phyloP scores from a whole-genome alignment of 148 eudicot species.

The Vaccinium myrtillus region DNA sequence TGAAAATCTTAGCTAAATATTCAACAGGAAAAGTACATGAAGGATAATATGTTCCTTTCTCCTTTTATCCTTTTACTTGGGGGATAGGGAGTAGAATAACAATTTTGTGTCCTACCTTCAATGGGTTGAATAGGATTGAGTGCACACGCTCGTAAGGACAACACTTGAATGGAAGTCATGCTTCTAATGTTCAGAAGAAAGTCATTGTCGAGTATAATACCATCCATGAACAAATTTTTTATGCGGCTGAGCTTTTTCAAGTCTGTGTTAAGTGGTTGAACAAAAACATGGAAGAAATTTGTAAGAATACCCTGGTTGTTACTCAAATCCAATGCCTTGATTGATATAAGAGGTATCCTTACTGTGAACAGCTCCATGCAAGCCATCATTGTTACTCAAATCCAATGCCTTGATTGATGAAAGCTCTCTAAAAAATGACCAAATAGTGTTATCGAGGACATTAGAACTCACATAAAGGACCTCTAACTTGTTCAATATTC shows the following conservation, averaged over 20 bases:
- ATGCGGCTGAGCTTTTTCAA: background rate
- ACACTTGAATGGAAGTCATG: background rate
- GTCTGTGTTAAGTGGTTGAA: background rate
- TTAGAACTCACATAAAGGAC: background rate
- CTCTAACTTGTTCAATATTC: background rate
- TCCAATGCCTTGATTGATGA: background rate
- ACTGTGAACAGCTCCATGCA: background rate
- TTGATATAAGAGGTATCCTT: background rate
- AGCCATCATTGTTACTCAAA: background rate
- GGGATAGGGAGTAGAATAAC: background rate
- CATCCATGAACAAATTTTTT: background rate
- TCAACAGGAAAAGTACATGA: no score
- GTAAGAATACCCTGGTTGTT: background rate
- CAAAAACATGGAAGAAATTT: background rate
- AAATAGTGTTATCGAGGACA: fast-evolving
- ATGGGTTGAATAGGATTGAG: background rate
- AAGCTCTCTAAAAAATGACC: background rate
- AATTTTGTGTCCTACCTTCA: background rate
- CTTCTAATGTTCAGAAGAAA: background rate
- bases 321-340: no score
- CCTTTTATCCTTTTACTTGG: background rate
- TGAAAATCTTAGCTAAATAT: no score
- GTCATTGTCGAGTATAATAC: background rate
- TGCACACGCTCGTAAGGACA: background rate
- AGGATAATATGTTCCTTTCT: background rate